Percentiles rank a stretch among this genome's conserved stretches.
These are phyloP conservation scores for Magnolia kwangsiensis DNA, from an alignment of 164 flowering plant genomes.

Conservation along the genomic window DNA sequence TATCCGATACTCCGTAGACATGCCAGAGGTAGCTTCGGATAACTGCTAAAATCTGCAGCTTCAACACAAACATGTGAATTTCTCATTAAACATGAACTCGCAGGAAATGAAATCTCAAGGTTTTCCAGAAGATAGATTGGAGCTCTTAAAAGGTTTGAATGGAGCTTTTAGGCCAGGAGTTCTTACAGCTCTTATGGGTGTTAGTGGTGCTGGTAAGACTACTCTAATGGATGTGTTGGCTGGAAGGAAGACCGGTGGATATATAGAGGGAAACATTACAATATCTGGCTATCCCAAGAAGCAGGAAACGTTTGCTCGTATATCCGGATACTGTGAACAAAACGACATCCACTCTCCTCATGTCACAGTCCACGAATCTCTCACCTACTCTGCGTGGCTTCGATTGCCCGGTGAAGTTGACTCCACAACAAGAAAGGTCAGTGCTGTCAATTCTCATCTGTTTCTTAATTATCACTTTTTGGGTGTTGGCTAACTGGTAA, in stretches of 20 bases:
- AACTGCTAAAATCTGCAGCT: too few species aligned
- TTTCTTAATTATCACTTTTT: background rate
- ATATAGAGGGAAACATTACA: conserved; percentile 17
- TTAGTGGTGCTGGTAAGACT: conserved; percentile 62
- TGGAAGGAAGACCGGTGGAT: conserved; percentile 50
- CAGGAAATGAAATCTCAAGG: conserved; percentile 69
- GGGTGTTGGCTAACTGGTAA: background rate
- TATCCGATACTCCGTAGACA: conserved; percentile 46
- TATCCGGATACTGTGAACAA: conserved; percentile 48
- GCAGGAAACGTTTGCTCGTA: conserved; percentile 37
- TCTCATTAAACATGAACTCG: background rate
- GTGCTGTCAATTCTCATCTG: background rate
- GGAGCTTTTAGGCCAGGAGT: conserved; percentile 60
- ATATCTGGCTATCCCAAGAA: conserved; percentile 31
- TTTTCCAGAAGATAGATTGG: conserved; percentile 28
- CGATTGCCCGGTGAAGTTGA: conserved; percentile 41
- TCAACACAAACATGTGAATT: background rate
- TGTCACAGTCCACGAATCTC: conserved; percentile 47
- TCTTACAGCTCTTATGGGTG: conserved; percentile 59
- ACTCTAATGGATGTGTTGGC: conserved; percentile 55
- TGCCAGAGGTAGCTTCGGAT: conserved; percentile 43
- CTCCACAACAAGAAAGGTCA: conserved; percentile 21
- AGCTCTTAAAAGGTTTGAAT: conserved; percentile 43
- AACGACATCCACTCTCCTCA: conserved; percentile 29
- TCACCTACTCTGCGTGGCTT: conserved; percentile 54